Percentiles rank a stretch among this genome's conserved stretches.
Evolutionary conservation across 2,329 filamentous ascomycete species (phyloP).

Genomic region (Phyllosticta citribraziliensis): DNA sequence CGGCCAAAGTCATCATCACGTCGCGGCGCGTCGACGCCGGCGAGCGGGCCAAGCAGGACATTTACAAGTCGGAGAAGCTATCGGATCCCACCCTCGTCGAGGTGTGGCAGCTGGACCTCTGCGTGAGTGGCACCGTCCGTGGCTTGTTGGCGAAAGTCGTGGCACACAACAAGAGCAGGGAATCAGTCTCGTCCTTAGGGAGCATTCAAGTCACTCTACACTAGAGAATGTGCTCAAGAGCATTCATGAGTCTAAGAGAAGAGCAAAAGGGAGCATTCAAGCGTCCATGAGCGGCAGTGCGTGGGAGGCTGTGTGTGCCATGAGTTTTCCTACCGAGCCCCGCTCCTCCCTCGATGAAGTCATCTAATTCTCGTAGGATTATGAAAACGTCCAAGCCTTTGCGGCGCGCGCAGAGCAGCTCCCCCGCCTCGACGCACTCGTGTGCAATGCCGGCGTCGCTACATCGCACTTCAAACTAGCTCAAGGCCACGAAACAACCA

Average conservation of each 20-base stretch:
- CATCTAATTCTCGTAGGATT: constrained; percentile 15
- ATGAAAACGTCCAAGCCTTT: constrained; percentile 29
- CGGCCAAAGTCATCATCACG: constrained; percentile 36
- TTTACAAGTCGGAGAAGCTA: constrained; percentile 24
- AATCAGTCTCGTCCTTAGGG: too few relatives aligned
- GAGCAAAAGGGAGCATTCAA: too few relatives aligned
- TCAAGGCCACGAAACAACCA: constrained; percentile 22
- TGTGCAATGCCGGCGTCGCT: constrained; percentile 32
- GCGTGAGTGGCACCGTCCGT: background rate
- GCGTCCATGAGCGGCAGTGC: too few relatives aligned
- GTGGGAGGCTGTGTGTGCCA: too few relatives aligned
- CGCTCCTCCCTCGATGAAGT: constrained; percentile 18
- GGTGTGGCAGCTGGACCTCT: constrained; percentile 36
- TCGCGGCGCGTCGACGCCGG: constrained; percentile 35
- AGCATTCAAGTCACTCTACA: too few relatives aligned
- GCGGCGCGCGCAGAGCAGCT: constrained; percentile 18
- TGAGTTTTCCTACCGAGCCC: too few relatives aligned
- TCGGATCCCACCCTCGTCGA: constrained; percentile 25
- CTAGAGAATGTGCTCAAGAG: too few relatives aligned
- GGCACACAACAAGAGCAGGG: too few relatives aligned
- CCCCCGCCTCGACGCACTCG: constrained; percentile 24
- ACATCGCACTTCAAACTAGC: constrained; percentile 17
- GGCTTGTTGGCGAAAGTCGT: too few relatives aligned
- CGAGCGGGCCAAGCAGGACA: constrained; percentile 32
- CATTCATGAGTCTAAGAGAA: too few relatives aligned